Evolutionary conservation across 75 land plant genomes (phyloP).

Genomic region (Pinus tabuliformis): DNA sequence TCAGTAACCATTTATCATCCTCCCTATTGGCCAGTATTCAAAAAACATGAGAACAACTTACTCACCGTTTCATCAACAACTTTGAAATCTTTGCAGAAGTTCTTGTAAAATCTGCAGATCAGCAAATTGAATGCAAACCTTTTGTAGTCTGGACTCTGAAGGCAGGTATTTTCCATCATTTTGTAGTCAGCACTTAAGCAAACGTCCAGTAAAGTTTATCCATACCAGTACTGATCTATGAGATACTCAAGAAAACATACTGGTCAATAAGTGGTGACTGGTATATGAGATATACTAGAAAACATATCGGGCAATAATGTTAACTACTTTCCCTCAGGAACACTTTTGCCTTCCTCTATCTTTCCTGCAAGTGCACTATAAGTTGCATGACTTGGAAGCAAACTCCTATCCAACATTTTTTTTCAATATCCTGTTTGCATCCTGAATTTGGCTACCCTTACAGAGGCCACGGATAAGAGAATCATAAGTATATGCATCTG

Average conservation of each 20-base stretch:
- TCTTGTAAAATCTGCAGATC: background rate
- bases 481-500: slow-evolving; percentile 45
- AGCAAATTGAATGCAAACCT: background rate
- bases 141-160: background rate
- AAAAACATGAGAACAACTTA: background rate
- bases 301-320: no score
- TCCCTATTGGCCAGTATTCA: no score
- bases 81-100: background rate
- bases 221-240: background rate
- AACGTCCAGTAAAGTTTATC: no score
- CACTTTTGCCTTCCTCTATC: no score
- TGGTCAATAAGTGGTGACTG: no score
- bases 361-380: slow-evolving; percentile 19
- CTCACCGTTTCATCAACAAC: background rate
- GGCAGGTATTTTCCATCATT: no score
- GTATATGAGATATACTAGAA: background rate
- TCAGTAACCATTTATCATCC: slow-evolving; percentile 2
- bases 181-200: no score
- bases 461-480: slow-evolving; percentile 43
- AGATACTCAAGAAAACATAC: no score
- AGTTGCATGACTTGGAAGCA: slow-evolving; percentile 33
- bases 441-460: slow-evolving; percentile 43
- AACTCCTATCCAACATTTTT: slow-evolving; percentile 27
- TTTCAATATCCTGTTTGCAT: slow-evolving; percentile 24
- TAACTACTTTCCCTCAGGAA: no score